A percentile compares a stretch with the other conserved stretches of the same genome.
Conservation (phyloP, 805 yeast species). For the Candida ipomoeae region DNA sequence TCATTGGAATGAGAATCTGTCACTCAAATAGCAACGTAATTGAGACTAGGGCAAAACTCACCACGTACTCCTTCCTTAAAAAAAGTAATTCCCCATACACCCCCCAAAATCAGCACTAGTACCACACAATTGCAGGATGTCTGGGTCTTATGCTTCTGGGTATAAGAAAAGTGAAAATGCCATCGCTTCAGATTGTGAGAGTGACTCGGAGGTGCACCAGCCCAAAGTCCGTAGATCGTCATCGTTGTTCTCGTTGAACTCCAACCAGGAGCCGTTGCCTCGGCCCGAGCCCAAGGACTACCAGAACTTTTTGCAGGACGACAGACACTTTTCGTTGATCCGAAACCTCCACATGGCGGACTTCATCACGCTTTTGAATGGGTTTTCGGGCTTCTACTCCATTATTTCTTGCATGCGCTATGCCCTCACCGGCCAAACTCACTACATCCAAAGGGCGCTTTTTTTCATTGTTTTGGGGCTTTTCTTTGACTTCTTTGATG, state of each 20-base stretch:
- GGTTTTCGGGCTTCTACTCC: conserved; percentile 89
- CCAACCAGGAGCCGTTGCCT: conserved; percentile 58
- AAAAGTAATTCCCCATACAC: background rate
- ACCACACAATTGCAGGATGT: conserved; percentile 10
- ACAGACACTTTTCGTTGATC: conserved; percentile 80
- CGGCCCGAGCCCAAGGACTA: conserved; percentile 77
- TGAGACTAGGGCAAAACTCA: background rate
- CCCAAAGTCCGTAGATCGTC: conserved; percentile 46
- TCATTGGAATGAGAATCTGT: background rate
- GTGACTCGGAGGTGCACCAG: conserved; percentile 23
- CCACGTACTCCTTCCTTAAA: background rate
- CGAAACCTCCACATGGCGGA: conserved; percentile 93
- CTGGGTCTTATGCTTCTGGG: conserved; percentile 18
- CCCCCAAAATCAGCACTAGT: background rate
- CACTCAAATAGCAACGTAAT: conserved; percentile 2
- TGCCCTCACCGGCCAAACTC: conserved; percentile 62
- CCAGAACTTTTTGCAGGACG: conserved; percentile 74
- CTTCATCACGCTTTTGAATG: conserved; percentile 89
- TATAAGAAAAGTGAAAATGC: conserved; percentile 29
- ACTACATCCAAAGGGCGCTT: conserved; percentile 82
- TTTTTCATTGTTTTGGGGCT: conserved; percentile 85
- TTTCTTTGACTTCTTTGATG: conserved; percentile 95
- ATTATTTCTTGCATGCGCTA: conserved; percentile 82
- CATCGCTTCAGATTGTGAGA: conserved; percentile 34
- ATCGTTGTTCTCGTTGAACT: conserved; percentile 49